These are phyloP conservation scores for Penicillium sp. DNA, from an alignment of 2,329 filamentous ascomycete genomes.

Conservation along the genomic window DNA sequence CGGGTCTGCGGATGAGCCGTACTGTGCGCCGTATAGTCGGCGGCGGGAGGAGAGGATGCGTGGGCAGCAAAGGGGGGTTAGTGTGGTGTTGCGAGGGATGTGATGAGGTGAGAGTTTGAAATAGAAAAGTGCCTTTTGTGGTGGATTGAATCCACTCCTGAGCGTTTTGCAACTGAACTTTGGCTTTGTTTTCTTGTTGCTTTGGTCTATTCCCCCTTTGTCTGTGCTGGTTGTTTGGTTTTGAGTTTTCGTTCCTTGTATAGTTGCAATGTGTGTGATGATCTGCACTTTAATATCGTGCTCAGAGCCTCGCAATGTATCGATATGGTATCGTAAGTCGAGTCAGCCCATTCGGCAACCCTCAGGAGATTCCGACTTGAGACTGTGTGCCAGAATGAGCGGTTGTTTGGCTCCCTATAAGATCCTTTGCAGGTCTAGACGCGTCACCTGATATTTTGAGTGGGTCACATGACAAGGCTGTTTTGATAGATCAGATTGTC, in stretches of 20 bases:
- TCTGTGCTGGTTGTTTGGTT: slow-evolving; percentile 8
- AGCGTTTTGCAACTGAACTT: slow-evolving; percentile 1
- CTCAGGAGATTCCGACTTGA: neutral
- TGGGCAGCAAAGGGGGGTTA: slow-evolving; percentile 35
- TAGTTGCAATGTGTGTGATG: neutral
- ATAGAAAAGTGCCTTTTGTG: neutral
- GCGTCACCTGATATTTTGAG: neutral
- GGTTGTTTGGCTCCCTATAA: neutral
- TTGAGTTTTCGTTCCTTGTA: neutral
- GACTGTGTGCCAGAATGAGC: neutral
- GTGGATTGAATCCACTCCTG: neutral
- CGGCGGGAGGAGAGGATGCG: slow-evolving; percentile 43
- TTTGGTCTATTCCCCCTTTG: slow-evolving; percentile 20
- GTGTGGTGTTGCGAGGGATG: slow-evolving; percentile 25
- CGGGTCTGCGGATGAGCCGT: slow-evolving; percentile 44
- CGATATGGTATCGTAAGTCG: neutral
- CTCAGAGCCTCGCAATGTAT: neutral
- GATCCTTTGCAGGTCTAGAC: neutral
- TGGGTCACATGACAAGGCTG: neutral
- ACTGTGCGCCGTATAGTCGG: slow-evolving; percentile 41
- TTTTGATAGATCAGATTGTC: slow-evolving; percentile 1
- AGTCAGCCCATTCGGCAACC: neutral
- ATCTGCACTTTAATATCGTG: neutral
- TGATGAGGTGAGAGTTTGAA: neutral
- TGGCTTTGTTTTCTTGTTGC: slow-evolving; percentile 3